Conservation (phyloP, 129 eudicot species). For the Helichrysum umbraculigerum region DNA sequence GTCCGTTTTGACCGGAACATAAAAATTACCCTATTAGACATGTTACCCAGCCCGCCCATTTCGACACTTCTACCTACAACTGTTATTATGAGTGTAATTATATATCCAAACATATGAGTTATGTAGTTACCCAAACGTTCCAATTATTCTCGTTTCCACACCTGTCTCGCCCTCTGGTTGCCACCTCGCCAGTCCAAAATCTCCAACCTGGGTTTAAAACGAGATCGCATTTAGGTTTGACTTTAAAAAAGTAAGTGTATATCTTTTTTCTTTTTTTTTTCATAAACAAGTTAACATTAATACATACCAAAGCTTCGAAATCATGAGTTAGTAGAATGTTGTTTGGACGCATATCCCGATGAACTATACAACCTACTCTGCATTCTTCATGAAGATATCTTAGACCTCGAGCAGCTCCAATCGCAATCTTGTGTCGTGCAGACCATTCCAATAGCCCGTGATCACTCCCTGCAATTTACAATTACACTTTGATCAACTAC, state of each 20-base stretch:
- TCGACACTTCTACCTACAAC: background rate
- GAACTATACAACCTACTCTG: constrained; percentile 90
- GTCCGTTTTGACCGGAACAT: background rate
- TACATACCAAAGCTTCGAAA: constrained; percentile 79
- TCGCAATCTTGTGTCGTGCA: constrained; percentile 78
- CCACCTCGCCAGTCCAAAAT: constrained; percentile 95
- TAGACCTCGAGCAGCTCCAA: constrained; percentile 86
- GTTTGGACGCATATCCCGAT: constrained; percentile 97
- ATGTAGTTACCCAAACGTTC: constrained; percentile 75
- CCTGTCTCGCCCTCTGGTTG: constrained; percentile 78
- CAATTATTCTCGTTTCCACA: constrained; percentile 78
- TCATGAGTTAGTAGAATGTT: constrained; percentile 94
- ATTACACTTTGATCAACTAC: constrained; percentile 8
- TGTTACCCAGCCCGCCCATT: background rate
- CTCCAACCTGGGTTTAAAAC: constrained; percentile 70
- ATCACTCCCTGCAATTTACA: constrained; percentile 43
- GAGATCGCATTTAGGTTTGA: constrained; percentile 13
- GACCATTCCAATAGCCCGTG: constrained; percentile 62
- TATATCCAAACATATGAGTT: background rate
- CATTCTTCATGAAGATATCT: constrained; percentile 98
- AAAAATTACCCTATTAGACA: background rate
- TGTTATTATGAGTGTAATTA: background rate
- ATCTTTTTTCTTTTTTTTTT: background rate
- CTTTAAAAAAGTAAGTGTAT: constrained; percentile 8
- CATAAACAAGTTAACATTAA: background rate